Base-by-base conservation (phyloP, 2,329 filamentous ascomycete genomes). In the Pseudocercospora cruenta region DNA sequence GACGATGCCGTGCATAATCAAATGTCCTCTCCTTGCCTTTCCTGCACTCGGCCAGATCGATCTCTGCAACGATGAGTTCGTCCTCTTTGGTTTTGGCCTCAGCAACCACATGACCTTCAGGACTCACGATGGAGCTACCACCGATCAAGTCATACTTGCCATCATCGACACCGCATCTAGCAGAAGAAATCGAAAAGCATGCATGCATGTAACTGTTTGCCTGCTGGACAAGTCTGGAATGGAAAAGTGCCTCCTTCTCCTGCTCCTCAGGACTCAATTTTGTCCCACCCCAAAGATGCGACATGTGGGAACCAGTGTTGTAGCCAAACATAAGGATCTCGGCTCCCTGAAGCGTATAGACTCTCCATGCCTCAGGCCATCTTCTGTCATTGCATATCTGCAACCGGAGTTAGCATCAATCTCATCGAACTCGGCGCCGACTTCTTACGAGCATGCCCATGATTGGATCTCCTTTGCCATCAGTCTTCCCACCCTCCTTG, bases 351-450 rank as follows among this genome's bases (percentile, higher is more conserved):
- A 86, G 76, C 0, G 84, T 83, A 68, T 85, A 83, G 19, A 78
- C 78, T 36, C 85, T 75, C 84, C 85, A 87, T 0, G 80, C 81
- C 69, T 86, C 85, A 1, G 82, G 78, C 85, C 84, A 86, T 7
- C 84, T 78, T 4, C 84, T 75, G 72, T 86, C 84, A 69, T 86
- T 87, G 75, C 84, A 86, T 65, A 72, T 74, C 51, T 55, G 51
- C 16, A 33, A 6, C 5, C 1, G n/a, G 7, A 4, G 16, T 51
- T 16, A 47, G 45, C 39, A 19, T 26, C 26, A 26, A 33, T 31
- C 24, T 19, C 16, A 43, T 19, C 5, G 2, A 9, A 19, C 2
- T 16, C 47, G 31, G n/a, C 39, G 31, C 33, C 22, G 65, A 85
- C 84, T 55, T 9, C 51, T n/a, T 33, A 55, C 51, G 72, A 86